Base-by-base conservation (phyloP, 306 rosid species). In the Prunus mume region DNA sequence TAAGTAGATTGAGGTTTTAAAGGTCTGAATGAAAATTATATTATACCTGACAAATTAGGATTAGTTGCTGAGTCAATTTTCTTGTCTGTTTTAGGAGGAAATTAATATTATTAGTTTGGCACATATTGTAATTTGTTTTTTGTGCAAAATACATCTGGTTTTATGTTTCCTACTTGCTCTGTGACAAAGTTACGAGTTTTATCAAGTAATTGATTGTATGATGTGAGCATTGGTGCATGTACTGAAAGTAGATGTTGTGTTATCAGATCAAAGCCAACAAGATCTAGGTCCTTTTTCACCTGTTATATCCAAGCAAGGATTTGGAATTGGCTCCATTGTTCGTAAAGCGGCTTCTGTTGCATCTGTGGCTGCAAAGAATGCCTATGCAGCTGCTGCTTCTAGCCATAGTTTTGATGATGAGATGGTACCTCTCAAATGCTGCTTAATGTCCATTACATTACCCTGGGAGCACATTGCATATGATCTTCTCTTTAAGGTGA, bases 401-500 rank as follows among this genome's bases (percentile, higher is more conserved):
- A 75, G 80, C 81, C 68, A 89, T 60, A 56, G 86, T 73, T 84
- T 83, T 69, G 96, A 92, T 76, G 96, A 85, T 0, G 94, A 95
- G 82, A 69, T 91, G 87, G 81, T 92, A 74, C 98, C 99, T 81
- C 89, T 95, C 81, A 95, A 95, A 71, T 95, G 99, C 83, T 89
- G 97, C 87, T 85, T 95, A 69, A 95, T 95, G 97, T 92, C 99
- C 77, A 87, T 95, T 79, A 87, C 98, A 45, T 91, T 95, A 84
- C 97, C 99, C 46, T 95, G 99, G 99, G 99, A 95, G 76, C 79
- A 89, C 80, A 95, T 95, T 64, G 97, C 98, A 12, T 78, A 87
- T 70, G 98, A 95, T 88, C 96, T 95, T 85, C 86, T 95, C 79
- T 92, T 91, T 84, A 95, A 91, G 99, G 99, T 95, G 70, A 86